phyloP scores from a whole-genome alignment of 176 grass and related monocot species.

The Sorghum bicolor region DNA sequence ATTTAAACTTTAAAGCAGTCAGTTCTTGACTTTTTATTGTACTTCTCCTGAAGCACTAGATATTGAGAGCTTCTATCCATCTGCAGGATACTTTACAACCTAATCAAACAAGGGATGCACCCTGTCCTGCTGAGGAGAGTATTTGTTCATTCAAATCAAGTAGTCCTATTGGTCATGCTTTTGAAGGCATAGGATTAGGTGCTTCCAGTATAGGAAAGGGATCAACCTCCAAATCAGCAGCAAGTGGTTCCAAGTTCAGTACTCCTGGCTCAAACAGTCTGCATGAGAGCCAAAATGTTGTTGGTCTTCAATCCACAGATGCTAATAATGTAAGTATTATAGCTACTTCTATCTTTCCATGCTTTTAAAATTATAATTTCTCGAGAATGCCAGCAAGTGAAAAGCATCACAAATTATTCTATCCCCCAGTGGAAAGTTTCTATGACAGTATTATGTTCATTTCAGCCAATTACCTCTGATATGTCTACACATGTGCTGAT shows the following conservation, averaged over 20 bases:
- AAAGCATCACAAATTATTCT: slow-evolving; percentile 5
- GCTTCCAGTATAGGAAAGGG: slow-evolving; percentile 43
- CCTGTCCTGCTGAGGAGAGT: slow-evolving; percentile 76
- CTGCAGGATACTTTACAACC: slow-evolving; percentile 36
- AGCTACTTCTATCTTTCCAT: slow-evolving; percentile 11
- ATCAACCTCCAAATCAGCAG: slow-evolving; percentile 59
- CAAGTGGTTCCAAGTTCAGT: slow-evolving; percentile 43
- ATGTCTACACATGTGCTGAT: slow-evolving; percentile 12
- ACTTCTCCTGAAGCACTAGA: background rate
- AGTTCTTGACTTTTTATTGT: background rate
- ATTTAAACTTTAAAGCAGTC: background rate
- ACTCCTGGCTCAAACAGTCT: slow-evolving; percentile 43
- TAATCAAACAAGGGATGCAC: slow-evolving; percentile 50
- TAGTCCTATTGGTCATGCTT: slow-evolving; percentile 47
- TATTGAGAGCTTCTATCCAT: slow-evolving; percentile 6
- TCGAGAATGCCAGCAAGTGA: background rate
- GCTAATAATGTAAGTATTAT: slow-evolving; percentile 59
- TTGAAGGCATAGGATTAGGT: slow-evolving; percentile 50
- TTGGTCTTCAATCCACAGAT: slow-evolving; percentile 40
- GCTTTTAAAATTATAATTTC: background rate
- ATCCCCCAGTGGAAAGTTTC: background rate
- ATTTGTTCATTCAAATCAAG: slow-evolving; percentile 79
- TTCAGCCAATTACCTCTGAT: background rate
- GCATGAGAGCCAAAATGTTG: slow-evolving; percentile 42
- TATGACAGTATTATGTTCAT: background rate